Percentiles rank a stretch among this genome's conserved stretches.
Evolutionary conservation across 83 land plant species (phyloP).

Genomic region (Picea abies): DNA sequence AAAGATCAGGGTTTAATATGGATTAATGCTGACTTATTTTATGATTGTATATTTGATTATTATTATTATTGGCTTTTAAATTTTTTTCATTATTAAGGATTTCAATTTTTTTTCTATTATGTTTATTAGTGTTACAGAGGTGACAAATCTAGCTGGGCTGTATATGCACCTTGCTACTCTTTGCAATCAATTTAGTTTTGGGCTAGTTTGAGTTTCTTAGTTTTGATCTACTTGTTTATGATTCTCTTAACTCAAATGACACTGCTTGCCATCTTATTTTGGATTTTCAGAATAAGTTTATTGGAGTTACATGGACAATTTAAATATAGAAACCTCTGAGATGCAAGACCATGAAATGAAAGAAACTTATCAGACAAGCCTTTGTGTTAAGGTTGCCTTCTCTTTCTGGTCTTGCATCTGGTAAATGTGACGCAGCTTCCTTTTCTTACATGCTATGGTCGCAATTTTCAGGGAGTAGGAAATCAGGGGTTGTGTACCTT

Average conservation of each 20-base stretch:
- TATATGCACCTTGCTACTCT: too few species aligned
- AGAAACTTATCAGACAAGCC: not conserved
- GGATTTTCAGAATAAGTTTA: not conserved
- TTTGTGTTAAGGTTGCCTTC: not conserved
- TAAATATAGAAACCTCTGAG: not conserved
- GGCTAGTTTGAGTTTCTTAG: not conserved
- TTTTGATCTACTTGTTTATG: not conserved
- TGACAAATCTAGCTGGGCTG: too few species aligned
- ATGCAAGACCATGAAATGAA: not conserved
- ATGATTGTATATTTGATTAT: too few species aligned
- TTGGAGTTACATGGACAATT: not conserved
- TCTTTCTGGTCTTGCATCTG: not conserved
- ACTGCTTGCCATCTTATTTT: not conserved
- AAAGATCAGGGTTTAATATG: too few species aligned
- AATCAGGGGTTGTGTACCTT: too few species aligned
- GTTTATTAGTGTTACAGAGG: too few species aligned
- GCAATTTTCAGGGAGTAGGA: not conserved
- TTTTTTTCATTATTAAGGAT: too few species aligned
- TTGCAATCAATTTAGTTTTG: too few species aligned
- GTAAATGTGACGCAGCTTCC: not conserved
- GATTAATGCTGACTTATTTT: too few species aligned
- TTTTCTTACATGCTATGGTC: not conserved
- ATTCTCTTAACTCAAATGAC: not conserved
- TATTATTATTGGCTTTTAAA: too few species aligned
- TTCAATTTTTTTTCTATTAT: too few species aligned